Percentiles rank a stretch among this genome's conserved stretches.
Evolutionary conservation across 805 yeast species (phyloP).

Genomic region (Pichia kluyveri): DNA sequence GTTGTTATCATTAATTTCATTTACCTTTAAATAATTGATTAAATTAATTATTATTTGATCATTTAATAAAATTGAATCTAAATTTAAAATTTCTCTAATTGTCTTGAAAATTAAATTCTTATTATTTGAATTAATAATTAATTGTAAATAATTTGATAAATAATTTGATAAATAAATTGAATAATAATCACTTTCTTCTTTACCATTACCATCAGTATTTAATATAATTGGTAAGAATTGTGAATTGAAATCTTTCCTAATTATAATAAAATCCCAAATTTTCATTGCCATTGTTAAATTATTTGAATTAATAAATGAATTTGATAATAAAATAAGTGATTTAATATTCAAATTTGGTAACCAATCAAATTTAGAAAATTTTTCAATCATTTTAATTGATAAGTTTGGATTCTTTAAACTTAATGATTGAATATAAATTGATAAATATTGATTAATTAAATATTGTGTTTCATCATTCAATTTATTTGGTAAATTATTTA

Average conservation of each 20-base stretch:
- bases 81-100: constrained; percentile 23
- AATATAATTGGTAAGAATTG: neutral
- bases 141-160: constrained; percentile 17
- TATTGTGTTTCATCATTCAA: constrained; percentile 5
- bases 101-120: constrained; percentile 19
- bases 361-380: constrained; percentile 23
- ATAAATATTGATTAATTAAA: constrained; percentile 16
- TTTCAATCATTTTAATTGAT: constrained; percentile 19
- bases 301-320: constrained; percentile 14
- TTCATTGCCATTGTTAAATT: constrained; percentile 19
- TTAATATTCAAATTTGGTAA: constrained; percentile 27
- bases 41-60: constrained; percentile 17
- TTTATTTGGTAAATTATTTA: constrained; percentile 22
- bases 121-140: constrained; percentile 15
- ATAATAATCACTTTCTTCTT: neutral
- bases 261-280: constrained; percentile 25
- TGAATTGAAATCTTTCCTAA: constrained; percentile 25
- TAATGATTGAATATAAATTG: constrained; percentile 22
- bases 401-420: constrained; percentile 17
- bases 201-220: constrained; percentile 7
- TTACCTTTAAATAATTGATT: constrained; percentile 18
- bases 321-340: constrained; percentile 19
- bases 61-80: constrained; percentile 19
- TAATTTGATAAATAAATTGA: constrained; percentile 12
- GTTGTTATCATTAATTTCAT: constrained; percentile 7